Conservation (phyloP, 345 rosid species). For the Eucalyptus cloeziana region DNA sequence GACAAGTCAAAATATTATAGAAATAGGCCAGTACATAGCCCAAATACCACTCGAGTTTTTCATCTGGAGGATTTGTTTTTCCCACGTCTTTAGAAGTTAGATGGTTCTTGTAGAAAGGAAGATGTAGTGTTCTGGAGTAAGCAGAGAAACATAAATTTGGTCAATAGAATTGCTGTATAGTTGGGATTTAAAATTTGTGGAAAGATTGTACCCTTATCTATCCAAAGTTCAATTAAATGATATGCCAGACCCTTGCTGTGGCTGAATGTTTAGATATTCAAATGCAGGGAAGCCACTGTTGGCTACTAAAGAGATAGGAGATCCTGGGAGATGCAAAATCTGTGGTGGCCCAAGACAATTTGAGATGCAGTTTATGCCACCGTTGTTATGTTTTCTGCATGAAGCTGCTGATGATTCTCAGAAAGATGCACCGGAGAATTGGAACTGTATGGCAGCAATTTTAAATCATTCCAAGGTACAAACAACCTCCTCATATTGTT, state of each 20-base stretch:
- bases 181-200: background rate
- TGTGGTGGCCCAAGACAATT: conserved; percentile 23
- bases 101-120: background rate
- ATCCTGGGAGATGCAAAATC: conserved; percentile 33
- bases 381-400: conserved; percentile 62
- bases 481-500: background rate
- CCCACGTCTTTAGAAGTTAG: background rate
- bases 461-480: conserved; percentile 60
- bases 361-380: conserved; percentile 38
- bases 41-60: background rate
- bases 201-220: background rate
- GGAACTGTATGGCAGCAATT: conserved; percentile 31
- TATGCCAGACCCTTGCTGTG: background rate
- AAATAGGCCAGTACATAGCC: too few species aligned
- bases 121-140: background rate
- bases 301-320: conserved; percentile 18
- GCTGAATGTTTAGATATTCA: conserved; percentile 36
- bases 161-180: background rate
- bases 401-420: conserved; percentile 41
- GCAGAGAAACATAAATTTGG: background rate
- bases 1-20: too few species aligned
- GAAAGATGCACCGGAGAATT: background rate
- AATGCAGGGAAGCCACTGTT: conserved; percentile 60
- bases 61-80: background rate
- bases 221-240: background rate